Percentiles rank a stretch among this genome's conserved stretches.
Evolutionary conservation across 768 basidiomycete species (phyloP).

Genomic region (Amylocystis lapponica): DNA sequence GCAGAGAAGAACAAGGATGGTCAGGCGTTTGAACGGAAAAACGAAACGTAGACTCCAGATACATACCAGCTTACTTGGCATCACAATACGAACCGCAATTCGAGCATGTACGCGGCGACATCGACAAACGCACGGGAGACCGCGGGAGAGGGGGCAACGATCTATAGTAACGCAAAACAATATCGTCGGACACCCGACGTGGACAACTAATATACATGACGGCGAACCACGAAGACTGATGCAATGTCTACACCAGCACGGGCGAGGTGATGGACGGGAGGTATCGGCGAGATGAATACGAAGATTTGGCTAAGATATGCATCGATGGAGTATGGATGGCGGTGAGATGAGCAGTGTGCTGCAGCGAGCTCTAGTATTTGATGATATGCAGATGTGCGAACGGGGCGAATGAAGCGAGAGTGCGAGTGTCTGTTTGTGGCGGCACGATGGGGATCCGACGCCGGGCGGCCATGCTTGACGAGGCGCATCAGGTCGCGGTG

Average conservation of each 20-base stretch:
- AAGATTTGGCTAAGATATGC: conserved; percentile 8
- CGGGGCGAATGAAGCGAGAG: conserved; percentile 4
- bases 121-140: too few species aligned
- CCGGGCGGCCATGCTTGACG: not conserved
- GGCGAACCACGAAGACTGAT: not conserved
- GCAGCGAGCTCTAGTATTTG: not conserved
- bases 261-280: too few species aligned
- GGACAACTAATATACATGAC: conserved; percentile 1
- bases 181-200: not conserved
- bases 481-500: not conserved
- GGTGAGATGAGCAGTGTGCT: not conserved
- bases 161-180: not conserved
- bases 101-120: too few species aligned
- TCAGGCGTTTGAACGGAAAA: too few species aligned
- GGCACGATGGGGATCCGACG: not conserved
- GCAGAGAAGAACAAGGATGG: too few species aligned
- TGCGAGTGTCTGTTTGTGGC: conserved; percentile 7
- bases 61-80: too few species aligned
- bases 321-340: not conserved
- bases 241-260: not conserved
- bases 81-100: too few species aligned
- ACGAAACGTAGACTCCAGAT: too few species aligned
- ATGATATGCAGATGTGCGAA: not conserved
- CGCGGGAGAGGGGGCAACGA: too few species aligned
- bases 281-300: too few species aligned